These are phyloP conservation scores for Helminthosporium solani DNA, from an alignment of 2,329 filamentous ascomycete species.

Conservation along the genomic window DNA sequence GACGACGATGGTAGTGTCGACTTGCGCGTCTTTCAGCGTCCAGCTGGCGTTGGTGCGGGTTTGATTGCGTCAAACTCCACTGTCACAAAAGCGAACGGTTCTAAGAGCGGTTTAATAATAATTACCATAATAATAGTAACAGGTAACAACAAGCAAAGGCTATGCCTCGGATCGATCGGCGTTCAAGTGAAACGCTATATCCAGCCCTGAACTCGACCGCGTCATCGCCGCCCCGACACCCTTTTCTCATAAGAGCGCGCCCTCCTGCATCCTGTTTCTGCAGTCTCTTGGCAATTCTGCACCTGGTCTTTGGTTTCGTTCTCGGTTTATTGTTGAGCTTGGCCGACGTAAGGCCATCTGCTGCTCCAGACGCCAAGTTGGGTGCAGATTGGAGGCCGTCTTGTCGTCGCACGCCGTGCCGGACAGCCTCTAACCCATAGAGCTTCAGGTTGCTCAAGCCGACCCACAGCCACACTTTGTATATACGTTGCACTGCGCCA, in stretches of 20 bases:
- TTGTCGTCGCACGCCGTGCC: background rate
- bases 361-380: too few species aligned
- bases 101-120: background rate
- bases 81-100: background rate
- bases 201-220: conserved; percentile 2
- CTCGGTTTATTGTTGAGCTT: too few species aligned
- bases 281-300: conserved; percentile 1
- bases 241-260: conserved; percentile 7
- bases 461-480: conserved; percentile 5
- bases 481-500: conserved; percentile 10
- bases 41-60: background rate
- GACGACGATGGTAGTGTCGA: background rate
- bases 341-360: too few species aligned
- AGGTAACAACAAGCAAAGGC: too few species aligned
- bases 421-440: conserved; percentile 12
- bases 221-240: conserved; percentile 7
- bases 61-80: background rate
- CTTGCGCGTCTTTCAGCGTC: background rate
- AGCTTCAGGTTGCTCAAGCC: conserved; percentile 14
- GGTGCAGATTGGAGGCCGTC: background rate
- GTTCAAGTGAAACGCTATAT: background rate
- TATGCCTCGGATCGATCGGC: background rate
- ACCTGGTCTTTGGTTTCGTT: background rate
- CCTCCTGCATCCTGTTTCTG: background rate
- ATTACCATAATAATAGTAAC: background rate